Percentiles rank a stretch among this genome's conserved stretches.
Conservation (phyloP, 768 basidiomycete genomes). For the Boletus pseudopeckii region DNA sequence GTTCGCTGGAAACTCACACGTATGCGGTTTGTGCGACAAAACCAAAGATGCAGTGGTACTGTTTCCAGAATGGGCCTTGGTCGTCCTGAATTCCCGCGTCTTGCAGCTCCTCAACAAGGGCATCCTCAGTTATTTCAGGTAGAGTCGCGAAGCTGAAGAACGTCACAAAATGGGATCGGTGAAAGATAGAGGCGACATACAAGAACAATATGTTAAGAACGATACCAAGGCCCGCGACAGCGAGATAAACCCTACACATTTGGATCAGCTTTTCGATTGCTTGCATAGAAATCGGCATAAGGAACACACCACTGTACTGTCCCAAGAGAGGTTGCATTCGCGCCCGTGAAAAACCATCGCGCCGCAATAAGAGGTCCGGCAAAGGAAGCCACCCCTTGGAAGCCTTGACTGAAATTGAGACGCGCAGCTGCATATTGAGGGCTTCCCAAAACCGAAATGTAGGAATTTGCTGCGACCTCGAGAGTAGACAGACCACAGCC, state of each 20-base stretch:
- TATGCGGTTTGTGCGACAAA: conserved; percentile 71
- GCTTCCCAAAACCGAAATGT: conserved; percentile 65
- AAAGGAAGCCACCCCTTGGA: conserved; percentile 74
- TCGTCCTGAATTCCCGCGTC: conserved; percentile 39
- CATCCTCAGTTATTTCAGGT: conserved; percentile 70
- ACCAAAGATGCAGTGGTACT: conserved; percentile 68
- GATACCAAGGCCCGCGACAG: conserved; percentile 60
- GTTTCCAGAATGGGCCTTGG: conserved; percentile 60
- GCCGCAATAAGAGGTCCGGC: conserved; percentile 73
- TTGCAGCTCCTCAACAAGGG: conserved; percentile 49
- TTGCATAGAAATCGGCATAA: neutral
- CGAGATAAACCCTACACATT: conserved; percentile 54
- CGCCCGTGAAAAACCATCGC: conserved; percentile 68
- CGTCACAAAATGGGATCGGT: neutral
- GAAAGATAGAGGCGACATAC: conserved; percentile 33
- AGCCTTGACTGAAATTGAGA: conserved; percentile 77
- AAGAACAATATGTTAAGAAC: conserved; percentile 62
- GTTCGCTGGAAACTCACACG: conserved; percentile 38
- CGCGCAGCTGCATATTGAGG: conserved; percentile 71
- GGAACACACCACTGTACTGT: conserved; percentile 60
- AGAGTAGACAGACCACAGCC: conserved; percentile 65
- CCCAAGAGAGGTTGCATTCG: conserved; percentile 55
- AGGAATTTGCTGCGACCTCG: conserved; percentile 78
- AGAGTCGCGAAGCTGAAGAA: conserved; percentile 56
- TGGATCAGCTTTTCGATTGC: neutral